These are phyloP conservation scores for Boletus huronensis DNA, from an alignment of 768 basidiomycete species.

Conservation along the genomic window DNA sequence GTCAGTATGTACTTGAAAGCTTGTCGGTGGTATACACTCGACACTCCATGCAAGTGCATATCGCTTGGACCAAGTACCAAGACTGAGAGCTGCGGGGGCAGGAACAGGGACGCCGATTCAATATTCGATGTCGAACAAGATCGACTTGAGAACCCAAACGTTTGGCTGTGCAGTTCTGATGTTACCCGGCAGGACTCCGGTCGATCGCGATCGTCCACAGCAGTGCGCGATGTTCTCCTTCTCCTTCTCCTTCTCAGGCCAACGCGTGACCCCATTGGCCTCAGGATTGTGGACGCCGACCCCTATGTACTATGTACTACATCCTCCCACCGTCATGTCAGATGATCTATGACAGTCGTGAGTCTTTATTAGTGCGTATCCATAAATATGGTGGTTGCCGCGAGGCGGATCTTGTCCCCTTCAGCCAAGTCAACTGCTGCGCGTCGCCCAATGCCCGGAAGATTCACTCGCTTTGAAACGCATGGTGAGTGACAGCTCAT, in stretches of 20 bases:
- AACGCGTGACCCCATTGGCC: too few species aligned
- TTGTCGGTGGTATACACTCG: too few species aligned
- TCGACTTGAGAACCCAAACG: conserved; percentile 1
- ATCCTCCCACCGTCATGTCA: background rate
- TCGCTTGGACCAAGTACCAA: background rate
- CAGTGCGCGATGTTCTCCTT: background rate
- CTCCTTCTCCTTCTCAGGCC: background rate
- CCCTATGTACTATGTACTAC: background rate
- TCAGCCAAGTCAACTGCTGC: conserved; percentile 6
- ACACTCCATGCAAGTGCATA: too few species aligned
- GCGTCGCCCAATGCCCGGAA: conserved; percentile 18
- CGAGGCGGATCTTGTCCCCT: background rate
- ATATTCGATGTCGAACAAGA: background rate
- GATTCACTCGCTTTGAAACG: conserved; percentile 51
- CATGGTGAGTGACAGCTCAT: conserved; percentile 43
- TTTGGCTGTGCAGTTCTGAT: background rate
- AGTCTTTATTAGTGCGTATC: background rate
- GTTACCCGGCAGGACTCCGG: background rate
- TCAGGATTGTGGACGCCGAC: too few species aligned
- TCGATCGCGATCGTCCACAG: background rate
- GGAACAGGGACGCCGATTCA: background rate
- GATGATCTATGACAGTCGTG: background rate
- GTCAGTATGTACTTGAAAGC: too few species aligned
- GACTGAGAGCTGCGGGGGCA: background rate
- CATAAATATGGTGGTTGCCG: background rate